phyloP scores from a whole-genome alignment of 371 early-diverging fungal genomes.

The Coemansia sp. region DNA sequence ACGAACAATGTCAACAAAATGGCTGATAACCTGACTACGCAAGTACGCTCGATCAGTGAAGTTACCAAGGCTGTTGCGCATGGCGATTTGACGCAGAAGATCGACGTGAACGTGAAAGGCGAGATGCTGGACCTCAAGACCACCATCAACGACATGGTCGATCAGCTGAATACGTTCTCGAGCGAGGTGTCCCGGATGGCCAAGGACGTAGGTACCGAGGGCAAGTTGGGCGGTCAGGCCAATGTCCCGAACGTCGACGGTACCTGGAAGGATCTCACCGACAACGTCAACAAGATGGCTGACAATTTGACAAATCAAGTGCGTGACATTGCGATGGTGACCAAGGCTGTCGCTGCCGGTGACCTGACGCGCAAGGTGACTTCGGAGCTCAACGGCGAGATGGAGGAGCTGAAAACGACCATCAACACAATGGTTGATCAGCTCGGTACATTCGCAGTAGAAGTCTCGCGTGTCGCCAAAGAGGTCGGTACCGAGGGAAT shows the following conservation, averaged over 20 bases:
- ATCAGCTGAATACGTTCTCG: slow-evolving; percentile 56
- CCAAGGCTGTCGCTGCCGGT: slow-evolving; percentile 57
- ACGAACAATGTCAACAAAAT: slow-evolving; percentile 60
- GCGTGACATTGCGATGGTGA: slow-evolving; percentile 61
- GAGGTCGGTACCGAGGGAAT: slow-evolving; percentile 55
- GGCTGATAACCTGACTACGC: slow-evolving; percentile 57
- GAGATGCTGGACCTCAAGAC: slow-evolving; percentile 66
- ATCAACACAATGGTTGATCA: slow-evolving; percentile 67
- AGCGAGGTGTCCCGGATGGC: slow-evolving; percentile 64
- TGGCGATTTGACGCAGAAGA: slow-evolving; percentile 60
- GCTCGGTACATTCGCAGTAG: slow-evolving; percentile 47
- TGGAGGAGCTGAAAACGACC: slow-evolving; percentile 64
- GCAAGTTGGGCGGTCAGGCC: slow-evolving; percentile 54
- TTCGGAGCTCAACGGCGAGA: slow-evolving; percentile 66
- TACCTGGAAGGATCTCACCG: slow-evolving; percentile 69
- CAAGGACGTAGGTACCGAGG: slow-evolving; percentile 65
- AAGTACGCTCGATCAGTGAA: slow-evolving; percentile 55
- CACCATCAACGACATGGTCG: slow-evolving; percentile 68
- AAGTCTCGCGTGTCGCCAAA: slow-evolving; percentile 47
- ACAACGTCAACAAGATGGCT: slow-evolving; percentile 70
- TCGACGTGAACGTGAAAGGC: slow-evolving; percentile 54
- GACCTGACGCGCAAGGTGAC: slow-evolving; percentile 63
- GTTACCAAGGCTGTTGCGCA: slow-evolving; percentile 43
- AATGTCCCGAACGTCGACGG: slow-evolving; percentile 57
- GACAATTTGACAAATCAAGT: slow-evolving; percentile 67